A percentile compares a stretch with the other conserved stretches of the same genome.
Conservation (phyloP, 129 eudicot species). For the Lactuca sativa region DNA sequence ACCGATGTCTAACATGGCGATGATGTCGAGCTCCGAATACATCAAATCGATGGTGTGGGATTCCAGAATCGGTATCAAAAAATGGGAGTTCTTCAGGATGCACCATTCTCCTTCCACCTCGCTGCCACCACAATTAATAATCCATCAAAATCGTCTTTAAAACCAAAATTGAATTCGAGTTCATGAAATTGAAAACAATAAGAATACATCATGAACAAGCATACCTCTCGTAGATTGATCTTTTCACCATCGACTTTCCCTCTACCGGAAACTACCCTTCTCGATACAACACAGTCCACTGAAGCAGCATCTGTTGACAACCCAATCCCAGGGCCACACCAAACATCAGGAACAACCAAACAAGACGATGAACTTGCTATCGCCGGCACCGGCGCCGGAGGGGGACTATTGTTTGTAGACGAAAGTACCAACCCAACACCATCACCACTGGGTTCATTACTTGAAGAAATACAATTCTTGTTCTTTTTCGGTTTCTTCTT, state of each 20-base stretch:
- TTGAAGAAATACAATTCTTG: slow-evolving; percentile 27
- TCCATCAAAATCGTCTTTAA: neutral
- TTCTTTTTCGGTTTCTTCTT: slow-evolving; percentile 57
- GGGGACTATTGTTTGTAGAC: slow-evolving; percentile 10
- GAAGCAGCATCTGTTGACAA: slow-evolving; percentile 62
- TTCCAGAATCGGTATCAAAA: slow-evolving; percentile 49
- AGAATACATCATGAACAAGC: neutral
- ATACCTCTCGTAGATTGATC: slow-evolving; percentile 60
- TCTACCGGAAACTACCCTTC: slow-evolving; percentile 60
- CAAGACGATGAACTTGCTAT: slow-evolving; percentile 39
- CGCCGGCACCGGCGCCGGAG: slow-evolving; percentile 24
- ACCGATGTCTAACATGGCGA: slow-evolving; percentile 71
- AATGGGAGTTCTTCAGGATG: slow-evolving; percentile 62
- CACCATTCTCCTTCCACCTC: slow-evolving; percentile 72
- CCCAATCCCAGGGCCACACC: slow-evolving; percentile 92
- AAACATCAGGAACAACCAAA: slow-evolving; percentile 77
- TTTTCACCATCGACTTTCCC: slow-evolving; percentile 56
- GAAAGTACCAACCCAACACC: slow-evolving; percentile 16
- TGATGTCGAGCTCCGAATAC: slow-evolving; percentile 61
- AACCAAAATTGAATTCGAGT: neutral
- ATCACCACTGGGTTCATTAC: slow-evolving; percentile 9
- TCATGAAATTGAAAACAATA: neutral
- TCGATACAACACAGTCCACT: slow-evolving; percentile 73
- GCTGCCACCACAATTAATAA: slow-evolving; percentile 37
- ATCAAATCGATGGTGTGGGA: slow-evolving; percentile 55